Evolutionary conservation across 441 rosid genomes (phyloP).

Genomic region (Lagerstroemia fauriei): DNA sequence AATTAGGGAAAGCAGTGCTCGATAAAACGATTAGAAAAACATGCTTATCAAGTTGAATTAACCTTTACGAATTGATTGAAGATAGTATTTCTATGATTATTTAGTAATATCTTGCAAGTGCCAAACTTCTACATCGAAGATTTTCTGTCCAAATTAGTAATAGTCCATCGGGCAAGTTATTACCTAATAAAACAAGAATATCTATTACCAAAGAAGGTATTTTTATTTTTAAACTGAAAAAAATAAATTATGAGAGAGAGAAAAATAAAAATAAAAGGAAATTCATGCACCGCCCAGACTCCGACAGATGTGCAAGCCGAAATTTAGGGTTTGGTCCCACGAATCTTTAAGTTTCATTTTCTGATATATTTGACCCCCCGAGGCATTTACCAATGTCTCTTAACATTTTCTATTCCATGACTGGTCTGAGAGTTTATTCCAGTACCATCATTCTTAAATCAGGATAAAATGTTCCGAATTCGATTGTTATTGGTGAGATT

Average conservation of each 20-base stretch:
- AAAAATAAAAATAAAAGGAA: neutral
- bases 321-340: constrained; percentile 14
- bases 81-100: neutral
- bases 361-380: neutral
- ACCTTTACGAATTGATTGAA: neutral
- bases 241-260: neutral
- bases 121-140: neutral
- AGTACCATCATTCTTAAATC: too few species aligned
- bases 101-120: neutral
- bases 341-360: constrained; percentile 8
- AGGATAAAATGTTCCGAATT: too few species aligned
- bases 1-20: neutral
- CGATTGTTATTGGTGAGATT: too few species aligned
- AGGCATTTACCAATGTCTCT: neutral
- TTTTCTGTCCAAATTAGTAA: neutral
- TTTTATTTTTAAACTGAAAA: too few species aligned
- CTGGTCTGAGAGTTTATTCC: neutral
- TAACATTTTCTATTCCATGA: neutral
- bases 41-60: neutral
- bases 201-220: neutral
- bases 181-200: neutral
- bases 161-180: neutral
- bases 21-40: neutral
- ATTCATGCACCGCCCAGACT: neutral
- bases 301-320: neutral